Evolutionary conservation across 768 basidiomycete species (phyloP).

Genomic region (Amanita rubescens): DNA sequence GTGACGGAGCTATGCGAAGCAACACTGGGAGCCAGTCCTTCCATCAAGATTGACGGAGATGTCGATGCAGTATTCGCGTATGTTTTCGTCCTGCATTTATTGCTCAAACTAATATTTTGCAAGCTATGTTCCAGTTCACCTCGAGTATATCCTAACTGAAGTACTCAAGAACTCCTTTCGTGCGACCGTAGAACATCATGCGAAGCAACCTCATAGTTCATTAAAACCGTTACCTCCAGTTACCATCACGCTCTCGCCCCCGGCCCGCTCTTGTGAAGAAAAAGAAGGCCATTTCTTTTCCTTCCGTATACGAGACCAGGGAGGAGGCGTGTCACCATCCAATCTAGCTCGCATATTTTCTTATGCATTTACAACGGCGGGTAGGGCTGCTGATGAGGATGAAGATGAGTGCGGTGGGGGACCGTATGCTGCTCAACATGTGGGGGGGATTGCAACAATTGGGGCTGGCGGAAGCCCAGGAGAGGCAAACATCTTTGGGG

Average conservation of each 20-base stretch:
- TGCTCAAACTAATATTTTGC: conserved; percentile 8
- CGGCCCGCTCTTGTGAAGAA: conserved; percentile 24
- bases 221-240: conserved; percentile 49
- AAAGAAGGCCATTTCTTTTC: conserved; percentile 49
- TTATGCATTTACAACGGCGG: conserved; percentile 87
- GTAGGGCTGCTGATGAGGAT: conserved; percentile 22
- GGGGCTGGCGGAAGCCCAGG: conserved; percentile 32
- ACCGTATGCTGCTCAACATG: conserved; percentile 71
- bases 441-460: conserved; percentile 65
- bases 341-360: conserved; percentile 81
- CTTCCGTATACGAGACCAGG: conserved; percentile 77
- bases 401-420: conserved; percentile 49
- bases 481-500: conserved; percentile 53
- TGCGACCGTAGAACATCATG: conserved; percentile 76
- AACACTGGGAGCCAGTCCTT: conserved; percentile 66
- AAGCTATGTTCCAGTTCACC: conserved; percentile 86
- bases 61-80: conserved; percentile 71
- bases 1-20: conserved; percentile 81
- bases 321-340: conserved; percentile 71
- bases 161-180: conserved; percentile 89
- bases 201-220: conserved; percentile 30
- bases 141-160: conserved; percentile 89
- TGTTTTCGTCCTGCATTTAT: conserved; percentile 23
- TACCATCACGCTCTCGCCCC: conserved; percentile 61
- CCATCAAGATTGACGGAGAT: conserved; percentile 64